Base-by-base conservation (phyloP, 345 rosid genomes). In the Lepidium sativum region DNA sequence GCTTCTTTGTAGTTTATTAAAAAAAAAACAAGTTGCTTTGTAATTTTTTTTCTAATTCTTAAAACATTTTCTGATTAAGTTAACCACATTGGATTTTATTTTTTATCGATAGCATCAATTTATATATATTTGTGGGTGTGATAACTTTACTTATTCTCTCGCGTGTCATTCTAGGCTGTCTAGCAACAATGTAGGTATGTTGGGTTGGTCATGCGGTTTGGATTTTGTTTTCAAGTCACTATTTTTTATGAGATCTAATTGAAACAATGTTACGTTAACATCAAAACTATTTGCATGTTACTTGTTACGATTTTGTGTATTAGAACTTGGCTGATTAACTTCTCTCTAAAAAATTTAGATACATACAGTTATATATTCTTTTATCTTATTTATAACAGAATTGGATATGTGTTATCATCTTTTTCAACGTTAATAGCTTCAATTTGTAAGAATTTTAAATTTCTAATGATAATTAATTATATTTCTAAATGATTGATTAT, bases 151-250 rank as follows among this genome's bases (percentile, higher is more conserved):
- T 33, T 32, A 51, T 25, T 14, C 29, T 23, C 20, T 41, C 45
- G 67, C 58, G 25, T 48, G 25, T 42, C 42, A 31, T 18, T 49
- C 3, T 39, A 68, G n/a, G 60, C 72, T 31, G 4, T 39, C 49
- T 18, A 49, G 42, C 25, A 58, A 31, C 48, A 55, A 8, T 69
- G 29, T 58, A 51, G 48, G 29, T 42, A 35, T 44, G 67, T 72
- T 72, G 56, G 76, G 76, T 72, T 72, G 71, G 71, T 72, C 71
- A 72, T 60, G 67, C 62, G 44, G 29, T 65, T 64, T 65, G 41
- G 17, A 57, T 57, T 42, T 49, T 45, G 8, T 37, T 34, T 17
- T 4, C 11, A 11, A 40, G 18, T 41, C 18, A 29, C 3, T 18
- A 38, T 39, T 32, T 18, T 18, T 27, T 33, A 15, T 20, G 38